These are phyloP conservation scores for Aureobasidium uvarum DNA, from an alignment of 2,329 filamentous ascomycete genomes.

Conservation along the genomic window DNA sequence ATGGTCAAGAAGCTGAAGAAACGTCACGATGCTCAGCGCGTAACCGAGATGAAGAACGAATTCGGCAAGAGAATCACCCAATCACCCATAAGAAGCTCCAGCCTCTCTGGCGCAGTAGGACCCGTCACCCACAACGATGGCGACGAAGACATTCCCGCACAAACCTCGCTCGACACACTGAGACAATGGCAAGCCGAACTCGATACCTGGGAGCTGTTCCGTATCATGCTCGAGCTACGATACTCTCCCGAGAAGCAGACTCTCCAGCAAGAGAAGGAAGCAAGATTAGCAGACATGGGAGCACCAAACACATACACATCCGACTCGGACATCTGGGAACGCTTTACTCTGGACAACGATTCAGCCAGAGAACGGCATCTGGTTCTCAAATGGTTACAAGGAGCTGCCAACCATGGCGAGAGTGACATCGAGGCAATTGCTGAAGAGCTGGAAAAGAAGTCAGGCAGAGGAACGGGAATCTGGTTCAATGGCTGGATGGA, in stretches of 20 bases:
- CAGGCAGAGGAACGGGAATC: constrained; percentile 68
- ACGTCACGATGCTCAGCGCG: constrained; percentile 43
- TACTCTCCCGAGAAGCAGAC: constrained; percentile 51
- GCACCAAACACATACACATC: constrained; percentile 53
- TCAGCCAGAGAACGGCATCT: constrained; percentile 74
- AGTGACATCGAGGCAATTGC: constrained; percentile 74
- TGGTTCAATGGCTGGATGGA: constrained; percentile 90
- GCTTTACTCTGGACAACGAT: constrained; percentile 71
- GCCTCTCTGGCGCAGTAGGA: background rate
- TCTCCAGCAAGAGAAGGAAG: constrained; percentile 37
- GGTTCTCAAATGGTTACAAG: constrained; percentile 83
- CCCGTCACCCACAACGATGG: constrained; percentile 23
- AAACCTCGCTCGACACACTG: constrained; percentile 53
- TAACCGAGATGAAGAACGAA: constrained; percentile 36
- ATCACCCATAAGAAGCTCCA: constrained; percentile 2
- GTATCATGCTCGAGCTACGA: constrained; percentile 65
- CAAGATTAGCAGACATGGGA: constrained; percentile 37
- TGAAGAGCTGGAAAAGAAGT: constrained; percentile 65
- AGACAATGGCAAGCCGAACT: constrained; percentile 75
- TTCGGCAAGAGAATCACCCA: constrained; percentile 23
- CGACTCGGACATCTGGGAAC: constrained; percentile 64
- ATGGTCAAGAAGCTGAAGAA: constrained; percentile 49
- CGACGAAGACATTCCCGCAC: constrained; percentile 18
- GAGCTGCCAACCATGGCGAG: constrained; percentile 64
- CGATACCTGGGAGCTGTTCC: constrained; percentile 86